Conservation (phyloP, 1,284 basidiomycete species). For the Tylopilus orsonianus region DNA sequence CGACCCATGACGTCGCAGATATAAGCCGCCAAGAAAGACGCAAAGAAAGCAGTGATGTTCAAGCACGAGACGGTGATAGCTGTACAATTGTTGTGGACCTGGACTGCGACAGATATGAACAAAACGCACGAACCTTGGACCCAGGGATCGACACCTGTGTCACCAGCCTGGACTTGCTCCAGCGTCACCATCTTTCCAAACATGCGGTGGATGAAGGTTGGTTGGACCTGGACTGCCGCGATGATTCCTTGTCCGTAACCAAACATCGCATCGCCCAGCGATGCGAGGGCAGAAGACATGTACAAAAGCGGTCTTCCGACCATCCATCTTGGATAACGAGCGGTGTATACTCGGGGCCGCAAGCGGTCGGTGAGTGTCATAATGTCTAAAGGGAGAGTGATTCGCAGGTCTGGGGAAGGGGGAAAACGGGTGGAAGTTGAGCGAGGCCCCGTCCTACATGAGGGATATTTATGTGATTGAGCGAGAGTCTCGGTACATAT, state of each 20-base stretch:
- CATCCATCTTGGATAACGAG: constrained; percentile 53
- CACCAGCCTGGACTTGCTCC: constrained; percentile 41
- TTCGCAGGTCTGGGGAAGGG: neutral
- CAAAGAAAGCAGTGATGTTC: constrained; percentile 50
- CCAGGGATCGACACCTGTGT: constrained; percentile 47
- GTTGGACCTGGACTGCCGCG: constrained; percentile 51
- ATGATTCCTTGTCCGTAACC: constrained; percentile 57
- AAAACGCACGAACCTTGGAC: constrained; percentile 39
- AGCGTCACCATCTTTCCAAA: constrained; percentile 44
- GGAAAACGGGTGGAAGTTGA: neutral
- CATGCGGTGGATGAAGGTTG: constrained; percentile 49
- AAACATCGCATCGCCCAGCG: constrained; percentile 56
- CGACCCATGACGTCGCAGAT: constrained; percentile 49
- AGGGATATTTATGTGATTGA: constrained; percentile 27
- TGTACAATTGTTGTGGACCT: constrained; percentile 20
- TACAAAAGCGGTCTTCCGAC: constrained; percentile 50
- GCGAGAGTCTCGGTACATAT: neutral
- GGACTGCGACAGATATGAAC: constrained; percentile 3
- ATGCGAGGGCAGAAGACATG: constrained; percentile 49
- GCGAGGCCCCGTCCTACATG: neutral
- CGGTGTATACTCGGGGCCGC: constrained; percentile 39
- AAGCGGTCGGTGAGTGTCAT: constrained; percentile 32
- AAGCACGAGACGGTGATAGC: constrained; percentile 52
- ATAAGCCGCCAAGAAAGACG: constrained; percentile 48
- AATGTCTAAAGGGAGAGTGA: constrained; percentile 16